Base-by-base conservation (phyloP, 2,329 filamentous ascomycete species). In the Colletotrichum tamarilloi region DNA sequence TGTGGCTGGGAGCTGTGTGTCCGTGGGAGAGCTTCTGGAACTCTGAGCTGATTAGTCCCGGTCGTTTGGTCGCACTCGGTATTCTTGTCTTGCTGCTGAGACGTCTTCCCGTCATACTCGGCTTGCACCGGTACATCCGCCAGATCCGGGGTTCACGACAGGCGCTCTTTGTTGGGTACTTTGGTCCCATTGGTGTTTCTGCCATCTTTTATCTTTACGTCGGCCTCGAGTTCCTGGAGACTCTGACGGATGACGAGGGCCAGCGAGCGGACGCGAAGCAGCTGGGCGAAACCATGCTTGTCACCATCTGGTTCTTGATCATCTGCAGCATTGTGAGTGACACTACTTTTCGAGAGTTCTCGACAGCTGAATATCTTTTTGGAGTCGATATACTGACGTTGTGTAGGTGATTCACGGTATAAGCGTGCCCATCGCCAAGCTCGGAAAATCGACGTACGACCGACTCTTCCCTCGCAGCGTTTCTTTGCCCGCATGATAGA, bases 141-240 rank as follows among this genome's bases (percentile, higher is more conserved):
- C 94, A 97, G 80, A 95, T 98, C 55, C 89, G 95, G 68, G 87
- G 93, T 55, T 82, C 89, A 32, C 88, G 89, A 3, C 94, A 97
- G 76, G 95, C 95, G 1, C 84, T 93, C 0, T 97, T 97, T 79
- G 93, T 97, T 6, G 95, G 95, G 0, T 98, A 97, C 85, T 98
- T 98, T 76, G 95, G 95, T 0, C 95, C 95, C 0, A 95, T 98
- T 71, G 95, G 95, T 3, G 95, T 98, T 2, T 94, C 93, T 19
- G 95, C 95, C 1, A 89, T 98, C 22, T 98, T 97, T 80, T 97
- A 98, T 80, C 87, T 98, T 7, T 97, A 95, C 78, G 86, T 98
- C 74, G 92, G 89, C 55, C 82, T 93, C 1, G 93, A 97, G 30
- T 97, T 95, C 74, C 85, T 98, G 64, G 83, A 81, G 32, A 83